Base-by-base conservation (phyloP, 352 stramenopile species). In the Phytophthora colocasiae region DNA sequence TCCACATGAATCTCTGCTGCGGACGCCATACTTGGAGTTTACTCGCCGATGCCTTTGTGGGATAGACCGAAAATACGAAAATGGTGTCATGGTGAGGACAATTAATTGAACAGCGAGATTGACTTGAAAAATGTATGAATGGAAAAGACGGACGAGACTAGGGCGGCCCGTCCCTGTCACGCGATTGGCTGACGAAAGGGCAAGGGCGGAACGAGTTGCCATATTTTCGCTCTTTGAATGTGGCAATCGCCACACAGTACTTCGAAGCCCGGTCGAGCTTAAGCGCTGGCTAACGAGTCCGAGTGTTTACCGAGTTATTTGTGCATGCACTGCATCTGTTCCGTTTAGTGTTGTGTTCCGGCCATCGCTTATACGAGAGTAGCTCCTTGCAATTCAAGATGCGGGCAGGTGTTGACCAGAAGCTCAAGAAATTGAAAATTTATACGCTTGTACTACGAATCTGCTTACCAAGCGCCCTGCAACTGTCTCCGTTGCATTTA, bases 1-100 rank as follows among this genome's bases (percentile, higher is more conserved):
- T 92, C 80, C n/a, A 59, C 78, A 50, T 68, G 68, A 31, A 92
- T 26, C 8, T 87, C 78, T 6, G 58, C 57, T 12, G 63, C 56
- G 15, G 74, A 75, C 27, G 68, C 60, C 72, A 77, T 77, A 41
- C 6, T 52, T 62, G 17, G 22, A 51, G 44, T 22, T 22, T 22
- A 22, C 26, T 29, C 44, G 17, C 12, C 40, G 9, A 10, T 14
- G 11, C 44, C 43, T 24, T 57, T 39, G 34, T 58, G 43, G 50
- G 26, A 50, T 58, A 58, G 41, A 61, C 26, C 15, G 38, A 46
- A 41, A 63, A 66, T 64, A 46, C 44, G 36, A 43, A 45, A 36
- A 36, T 36, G 26, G 31, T 71, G 58, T 27, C 19, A 46, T 55
- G 24, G 36, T 40, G 27, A 17, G 50, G 10, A 15, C 43, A 31